Conservation (phyloP, 2,329 filamentous ascomycete species). For the Botryotinia convoluta region DNA sequence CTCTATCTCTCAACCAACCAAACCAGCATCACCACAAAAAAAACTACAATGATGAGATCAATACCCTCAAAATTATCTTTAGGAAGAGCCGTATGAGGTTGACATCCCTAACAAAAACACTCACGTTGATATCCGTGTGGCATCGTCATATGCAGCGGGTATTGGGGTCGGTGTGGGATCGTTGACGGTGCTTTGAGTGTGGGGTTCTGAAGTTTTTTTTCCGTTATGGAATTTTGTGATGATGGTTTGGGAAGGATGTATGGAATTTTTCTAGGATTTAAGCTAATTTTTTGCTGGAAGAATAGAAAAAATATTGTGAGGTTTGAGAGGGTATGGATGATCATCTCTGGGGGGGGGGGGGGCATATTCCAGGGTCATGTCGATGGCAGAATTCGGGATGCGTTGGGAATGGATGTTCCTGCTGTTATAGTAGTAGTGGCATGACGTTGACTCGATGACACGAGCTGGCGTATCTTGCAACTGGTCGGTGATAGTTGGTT, state of each 20-base stretch:
- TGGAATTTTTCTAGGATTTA: not conserved
- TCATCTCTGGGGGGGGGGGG: no score
- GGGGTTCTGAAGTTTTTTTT: constrained; percentile 31
- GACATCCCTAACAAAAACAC: constrained; percentile 22
- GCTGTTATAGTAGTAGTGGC: no score
- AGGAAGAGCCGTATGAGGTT: constrained; percentile 39
- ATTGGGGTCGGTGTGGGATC: constrained; percentile 20
- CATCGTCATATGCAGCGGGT: constrained; percentile 36
- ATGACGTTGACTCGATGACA: not conserved
- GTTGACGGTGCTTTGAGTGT: constrained; percentile 36
- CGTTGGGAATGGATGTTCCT: not conserved
- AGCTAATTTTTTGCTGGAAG: not conserved
- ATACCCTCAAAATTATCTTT: constrained; percentile 32
- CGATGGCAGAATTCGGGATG: not conserved
- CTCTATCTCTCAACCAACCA: not conserved
- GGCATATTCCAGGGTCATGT: not conserved
- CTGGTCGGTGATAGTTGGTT: no score
- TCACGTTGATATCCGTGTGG: constrained; percentile 23
- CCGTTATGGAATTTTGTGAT: not conserved
- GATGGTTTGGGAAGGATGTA: not conserved
- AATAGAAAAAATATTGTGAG: not conserved
- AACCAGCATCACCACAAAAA: not conserved
- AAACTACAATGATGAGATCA: constrained; percentile 36
- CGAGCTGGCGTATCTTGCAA: no score
- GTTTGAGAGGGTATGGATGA: not conserved